These are phyloP conservation scores for Leucocoprinus sp. DNA, from an alignment of 768 basidiomycete genomes.

Conservation along the genomic window DNA sequence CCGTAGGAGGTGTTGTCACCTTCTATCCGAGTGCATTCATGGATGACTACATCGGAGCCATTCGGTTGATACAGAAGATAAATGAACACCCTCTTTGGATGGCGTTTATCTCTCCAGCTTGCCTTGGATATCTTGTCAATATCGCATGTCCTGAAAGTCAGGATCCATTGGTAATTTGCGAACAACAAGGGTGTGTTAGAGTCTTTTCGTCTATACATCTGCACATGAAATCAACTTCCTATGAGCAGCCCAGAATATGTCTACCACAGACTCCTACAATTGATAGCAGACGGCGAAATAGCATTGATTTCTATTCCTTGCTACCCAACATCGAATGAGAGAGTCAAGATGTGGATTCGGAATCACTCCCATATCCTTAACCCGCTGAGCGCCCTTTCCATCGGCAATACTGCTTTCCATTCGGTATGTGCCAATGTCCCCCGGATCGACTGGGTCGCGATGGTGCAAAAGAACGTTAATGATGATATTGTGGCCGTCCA, in stretches of 20 bases:
- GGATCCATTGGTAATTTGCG: slow-evolving; percentile 33
- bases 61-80: slow-evolving; percentile 41
- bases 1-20: slow-evolving; percentile 62
- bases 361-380: slow-evolving; percentile 24
- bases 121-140: slow-evolving; percentile 44
- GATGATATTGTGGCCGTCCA: slow-evolving; percentile 48
- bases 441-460: slow-evolving; percentile 22
- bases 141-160: slow-evolving; percentile 23
- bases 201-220: background rate
- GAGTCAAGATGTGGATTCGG: slow-evolving; percentile 29
- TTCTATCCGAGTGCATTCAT: slow-evolving; percentile 57
- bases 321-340: slow-evolving; percentile 16
- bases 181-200: slow-evolving; percentile 25
- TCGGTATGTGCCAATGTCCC: slow-evolving; percentile 25
- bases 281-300: slow-evolving; percentile 50
- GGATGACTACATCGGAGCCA: slow-evolving; percentile 41
- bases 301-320: slow-evolving; percentile 47
- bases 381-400: slow-evolving; percentile 35
- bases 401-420: slow-evolving; percentile 34
- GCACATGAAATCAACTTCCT: background rate
- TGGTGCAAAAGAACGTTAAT: slow-evolving; percentile 38
- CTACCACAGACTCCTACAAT: slow-evolving; percentile 31
- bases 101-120: slow-evolving; percentile 58
- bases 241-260: slow-evolving; percentile 31
- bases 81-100: slow-evolving; percentile 59